phyloP scores from a whole-genome alignment of 2,329 filamentous ascomycete species.

The Epichloe elymi region DNA sequence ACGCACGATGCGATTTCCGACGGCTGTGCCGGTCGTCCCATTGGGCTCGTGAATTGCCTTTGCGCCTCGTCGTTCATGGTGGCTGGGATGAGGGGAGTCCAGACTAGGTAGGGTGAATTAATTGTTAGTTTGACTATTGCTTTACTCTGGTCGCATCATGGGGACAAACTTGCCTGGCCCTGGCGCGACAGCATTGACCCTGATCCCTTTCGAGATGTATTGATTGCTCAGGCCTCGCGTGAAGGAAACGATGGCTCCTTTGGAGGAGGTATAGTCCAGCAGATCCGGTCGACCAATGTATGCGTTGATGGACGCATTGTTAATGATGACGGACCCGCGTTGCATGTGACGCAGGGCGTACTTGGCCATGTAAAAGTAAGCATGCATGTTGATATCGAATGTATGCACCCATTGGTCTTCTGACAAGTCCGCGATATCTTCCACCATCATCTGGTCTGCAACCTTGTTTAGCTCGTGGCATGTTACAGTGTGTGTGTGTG shows the following conservation, averaged over 20 bases:
- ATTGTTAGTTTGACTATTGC: too few species aligned
- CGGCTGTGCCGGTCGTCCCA: constrained; percentile 67
- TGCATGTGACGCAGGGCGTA: constrained; percentile 64
- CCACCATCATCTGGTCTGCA: constrained; percentile 42
- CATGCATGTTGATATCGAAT: constrained; percentile 74
- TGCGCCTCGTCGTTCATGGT: constrained; percentile 60
- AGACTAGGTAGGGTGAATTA: constrained; percentile 30
- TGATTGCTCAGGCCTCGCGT: constrained; percentile 68
- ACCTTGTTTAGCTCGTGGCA: not conserved
- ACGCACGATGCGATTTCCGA: constrained; percentile 73
- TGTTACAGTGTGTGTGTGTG: too few species aligned
- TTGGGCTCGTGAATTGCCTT: constrained; percentile 59
- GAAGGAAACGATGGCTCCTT: constrained; percentile 68
- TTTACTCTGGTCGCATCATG: too few species aligned
- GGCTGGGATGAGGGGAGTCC: constrained; percentile 61
- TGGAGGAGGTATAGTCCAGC: constrained; percentile 70
- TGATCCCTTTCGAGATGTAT: constrained; percentile 56
- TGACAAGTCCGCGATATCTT: constrained; percentile 56
- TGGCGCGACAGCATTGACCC: constrained; percentile 64
- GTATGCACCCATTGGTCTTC: constrained; percentile 72
- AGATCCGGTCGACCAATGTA: constrained; percentile 71
- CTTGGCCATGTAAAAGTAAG: constrained; percentile 70
- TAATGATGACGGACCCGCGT: constrained; percentile 65
- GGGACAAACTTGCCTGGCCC: constrained; percentile 37
- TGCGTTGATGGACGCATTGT: constrained; percentile 73